These are phyloP conservation scores for Apiotrichum gracile DNA, from an alignment of 1,284 basidiomycete genomes.

Conservation along the genomic window DNA sequence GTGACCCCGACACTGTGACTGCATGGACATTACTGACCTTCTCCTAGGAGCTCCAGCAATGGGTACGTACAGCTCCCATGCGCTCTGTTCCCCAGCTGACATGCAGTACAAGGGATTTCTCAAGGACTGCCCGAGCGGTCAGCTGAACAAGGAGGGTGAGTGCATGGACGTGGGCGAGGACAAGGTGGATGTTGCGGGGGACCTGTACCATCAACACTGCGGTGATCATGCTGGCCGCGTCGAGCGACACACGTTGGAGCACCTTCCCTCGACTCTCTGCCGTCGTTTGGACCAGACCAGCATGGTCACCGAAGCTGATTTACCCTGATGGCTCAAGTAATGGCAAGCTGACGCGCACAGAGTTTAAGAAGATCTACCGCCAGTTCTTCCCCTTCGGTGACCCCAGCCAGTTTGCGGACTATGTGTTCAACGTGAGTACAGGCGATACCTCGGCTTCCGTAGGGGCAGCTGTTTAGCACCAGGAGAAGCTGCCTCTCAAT, in stretches of 20 bases:
- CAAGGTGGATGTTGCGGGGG: no score
- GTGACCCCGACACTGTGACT: not conserved
- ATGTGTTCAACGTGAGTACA: constrained; percentile 74
- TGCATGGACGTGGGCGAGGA: no score
- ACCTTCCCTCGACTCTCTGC: no score
- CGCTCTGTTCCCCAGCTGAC: not conserved
- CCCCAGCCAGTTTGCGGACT: constrained; percentile 93
- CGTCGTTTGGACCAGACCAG: no score
- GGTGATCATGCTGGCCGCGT: no score
- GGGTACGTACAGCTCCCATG: constrained; percentile 51
- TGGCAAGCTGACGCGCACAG: constrained; percentile 46
- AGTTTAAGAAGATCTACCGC: constrained; percentile 97
- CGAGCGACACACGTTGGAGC: no score
- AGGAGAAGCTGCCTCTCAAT: no score
- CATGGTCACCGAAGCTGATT: no score
- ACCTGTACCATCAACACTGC: no score
- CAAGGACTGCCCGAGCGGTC: constrained; percentile 96
- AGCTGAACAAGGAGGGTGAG: constrained; percentile 74
- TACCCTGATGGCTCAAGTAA: no score
- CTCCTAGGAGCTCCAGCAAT: constrained; percentile 83
- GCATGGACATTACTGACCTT: constrained; percentile 4
- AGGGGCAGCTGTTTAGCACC: no score
- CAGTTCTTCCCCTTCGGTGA: constrained; percentile 99
- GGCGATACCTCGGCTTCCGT: not conserved
- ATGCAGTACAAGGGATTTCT: constrained; percentile 93